These are phyloP conservation scores for Berkeleyomyces basicola DNA, from an alignment of 2,329 filamentous ascomycete genomes.

Conservation along the genomic window DNA sequence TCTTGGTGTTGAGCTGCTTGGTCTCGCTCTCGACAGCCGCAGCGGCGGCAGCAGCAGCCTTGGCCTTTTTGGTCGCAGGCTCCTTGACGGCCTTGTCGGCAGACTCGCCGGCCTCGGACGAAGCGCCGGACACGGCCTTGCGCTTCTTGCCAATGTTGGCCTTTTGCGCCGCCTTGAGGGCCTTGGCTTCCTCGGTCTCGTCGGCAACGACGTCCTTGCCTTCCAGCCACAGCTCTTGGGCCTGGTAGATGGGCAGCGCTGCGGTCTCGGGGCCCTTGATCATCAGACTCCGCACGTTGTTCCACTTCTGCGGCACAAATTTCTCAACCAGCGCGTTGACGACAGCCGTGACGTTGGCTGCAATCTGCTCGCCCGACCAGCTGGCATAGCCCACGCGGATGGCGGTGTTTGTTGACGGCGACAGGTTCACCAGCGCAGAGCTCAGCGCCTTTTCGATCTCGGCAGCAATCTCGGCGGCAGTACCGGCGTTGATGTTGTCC, in stretches of 20 bases:
- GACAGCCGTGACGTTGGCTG: constrained; percentile 65
- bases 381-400: constrained; percentile 62
- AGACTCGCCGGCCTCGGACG: not conserved
- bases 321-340: constrained; percentile 54
- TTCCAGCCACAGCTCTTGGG: constrained; percentile 80
- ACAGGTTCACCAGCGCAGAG: constrained; percentile 65
- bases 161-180: constrained; percentile 28
- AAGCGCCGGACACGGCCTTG: constrained; percentile 27
- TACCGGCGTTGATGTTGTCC: constrained; percentile 21
- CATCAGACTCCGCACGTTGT: constrained; percentile 67
- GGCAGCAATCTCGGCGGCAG: constrained; percentile 50
- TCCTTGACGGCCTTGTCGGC: constrained; percentile 19
- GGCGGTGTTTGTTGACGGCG: constrained; percentile 61
- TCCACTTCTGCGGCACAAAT: constrained; percentile 74
- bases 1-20: constrained; percentile 38
- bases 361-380: constrained; percentile 59
- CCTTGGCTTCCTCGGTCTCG: constrained; percentile 32
- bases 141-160: constrained; percentile 43
- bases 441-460: constrained; percentile 67
- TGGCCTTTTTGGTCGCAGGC: constrained; percentile 25
- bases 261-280: constrained; percentile 82
- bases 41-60: constrained; percentile 23
- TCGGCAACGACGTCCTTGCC: constrained; percentile 55
- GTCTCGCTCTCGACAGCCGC: constrained; percentile 30
- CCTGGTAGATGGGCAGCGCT: constrained; percentile 85